A percentile compares a stretch with the other conserved stretches of the same genome.
Evolutionary conservation across 2,329 filamentous ascomycete genomes (phyloP).

Genomic region (Arthrobotrys sinensis): DNA sequence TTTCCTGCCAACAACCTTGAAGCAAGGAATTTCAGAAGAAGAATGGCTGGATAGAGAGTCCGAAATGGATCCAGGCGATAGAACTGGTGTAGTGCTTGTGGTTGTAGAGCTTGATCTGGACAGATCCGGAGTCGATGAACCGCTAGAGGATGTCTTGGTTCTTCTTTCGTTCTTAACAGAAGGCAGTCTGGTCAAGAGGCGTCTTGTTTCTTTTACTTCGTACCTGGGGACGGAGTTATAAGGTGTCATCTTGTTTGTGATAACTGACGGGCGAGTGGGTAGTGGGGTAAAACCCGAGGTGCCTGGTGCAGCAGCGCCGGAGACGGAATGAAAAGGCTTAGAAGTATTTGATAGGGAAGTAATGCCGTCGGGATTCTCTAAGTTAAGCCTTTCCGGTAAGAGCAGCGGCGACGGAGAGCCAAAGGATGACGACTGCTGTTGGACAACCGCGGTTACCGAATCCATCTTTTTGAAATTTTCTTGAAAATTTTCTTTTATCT

Average conservation of each 20-base stretch:
- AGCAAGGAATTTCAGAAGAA: constrained; percentile 53
- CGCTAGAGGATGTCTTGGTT: constrained; percentile 42
- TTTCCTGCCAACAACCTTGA: constrained; percentile 55
- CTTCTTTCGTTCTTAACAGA: constrained; percentile 58
- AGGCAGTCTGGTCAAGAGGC: constrained; percentile 51
- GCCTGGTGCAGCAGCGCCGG: constrained; percentile 10
- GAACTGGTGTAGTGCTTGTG: constrained; percentile 50
- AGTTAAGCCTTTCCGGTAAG: constrained; percentile 54
- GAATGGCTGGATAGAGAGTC: constrained; percentile 42
- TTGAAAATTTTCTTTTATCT: constrained; percentile 40
- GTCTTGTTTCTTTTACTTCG: constrained; percentile 45
- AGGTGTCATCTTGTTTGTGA: constrained; percentile 60
- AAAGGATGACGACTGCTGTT: constrained; percentile 40
- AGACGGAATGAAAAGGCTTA: constrained; percentile 22
- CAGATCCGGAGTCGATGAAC: constrained; percentile 56
- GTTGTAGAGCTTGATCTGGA: constrained; percentile 57
- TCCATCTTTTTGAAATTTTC: constrained; percentile 46
- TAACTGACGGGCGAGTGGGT: constrained; percentile 54
- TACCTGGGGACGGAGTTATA: constrained; percentile 52
- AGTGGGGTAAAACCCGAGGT: constrained; percentile 55
- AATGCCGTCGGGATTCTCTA: constrained; percentile 50
- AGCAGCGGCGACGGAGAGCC: constrained; percentile 53
- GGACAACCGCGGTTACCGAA: constrained; percentile 32
- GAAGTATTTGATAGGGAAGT: constrained; percentile 42
- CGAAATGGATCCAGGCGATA: constrained; percentile 47